Evolutionary conservation across 495 filamentous ascomycete genomes (phyloP).

Genomic region (Tuber melanosporum): DNA sequence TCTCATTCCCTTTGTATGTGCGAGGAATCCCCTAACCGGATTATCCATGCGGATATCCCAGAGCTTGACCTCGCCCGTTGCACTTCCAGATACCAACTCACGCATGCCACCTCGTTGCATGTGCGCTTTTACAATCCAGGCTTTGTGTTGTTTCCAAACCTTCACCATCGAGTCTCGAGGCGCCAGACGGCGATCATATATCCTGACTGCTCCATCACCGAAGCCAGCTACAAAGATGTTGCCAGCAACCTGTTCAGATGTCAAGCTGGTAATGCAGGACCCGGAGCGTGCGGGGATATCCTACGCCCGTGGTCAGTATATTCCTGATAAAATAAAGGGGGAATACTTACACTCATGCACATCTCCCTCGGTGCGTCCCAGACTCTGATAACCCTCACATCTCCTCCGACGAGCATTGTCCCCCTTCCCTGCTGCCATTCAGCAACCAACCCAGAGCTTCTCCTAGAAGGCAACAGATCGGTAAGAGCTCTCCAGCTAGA

Average conservation of each 20-base stretch:
- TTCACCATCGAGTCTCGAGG: slow-evolving; percentile 83
- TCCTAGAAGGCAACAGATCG: slow-evolving; percentile 82
- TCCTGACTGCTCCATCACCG: slow-evolving; percentile 89
- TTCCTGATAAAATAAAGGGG: slow-evolving; percentile 2
- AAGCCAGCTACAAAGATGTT: slow-evolving; percentile 94
- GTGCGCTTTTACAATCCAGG: slow-evolving; percentile 92
- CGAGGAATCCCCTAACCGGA: slow-evolving; percentile 63
- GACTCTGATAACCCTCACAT: slow-evolving; percentile 88
- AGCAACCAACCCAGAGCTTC: slow-evolving; percentile 90
- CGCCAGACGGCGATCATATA: slow-evolving; percentile 81
- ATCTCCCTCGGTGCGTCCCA: slow-evolving; percentile 94
- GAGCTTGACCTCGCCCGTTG: slow-evolving; percentile 85
- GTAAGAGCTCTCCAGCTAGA: slow-evolving; percentile 85
- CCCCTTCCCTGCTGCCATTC: slow-evolving; percentile 99
- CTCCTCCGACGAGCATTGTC: slow-evolving; percentile 85
- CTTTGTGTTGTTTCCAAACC: slow-evolving; percentile 89
- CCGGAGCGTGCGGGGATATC: slow-evolving; percentile 94
- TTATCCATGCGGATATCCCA: slow-evolving; percentile 90
- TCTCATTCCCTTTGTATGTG: slow-evolving; percentile 70
- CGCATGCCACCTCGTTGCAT: slow-evolving; percentile 93
- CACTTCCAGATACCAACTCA: slow-evolving; percentile 78
- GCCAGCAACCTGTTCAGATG: slow-evolving; percentile 93
- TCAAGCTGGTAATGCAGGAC: slow-evolving; percentile 89
- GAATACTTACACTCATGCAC: slow-evolving; percentile 61
- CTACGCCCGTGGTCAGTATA: slow-evolving; percentile 37